Conservation (phyloP, 1,139 yeast genomes). For the Blastobotrys buckinghamii region DNA sequence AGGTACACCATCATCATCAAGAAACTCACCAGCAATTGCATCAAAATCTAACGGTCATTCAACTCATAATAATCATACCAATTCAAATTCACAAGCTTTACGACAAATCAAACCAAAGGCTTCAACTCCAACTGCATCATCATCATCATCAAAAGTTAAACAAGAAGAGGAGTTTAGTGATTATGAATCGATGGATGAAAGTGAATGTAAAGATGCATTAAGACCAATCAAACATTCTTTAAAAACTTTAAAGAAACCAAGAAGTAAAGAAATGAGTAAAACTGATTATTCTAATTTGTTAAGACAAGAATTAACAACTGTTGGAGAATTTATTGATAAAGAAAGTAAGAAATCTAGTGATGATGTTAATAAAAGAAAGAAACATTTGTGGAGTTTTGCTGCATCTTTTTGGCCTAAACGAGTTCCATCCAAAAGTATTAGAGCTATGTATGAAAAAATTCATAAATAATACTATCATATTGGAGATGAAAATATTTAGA, state of each 20-base stretch:
- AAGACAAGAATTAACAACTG: conserved; percentile 66
- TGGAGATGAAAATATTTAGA: too few relatives aligned
- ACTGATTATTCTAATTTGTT: conserved; percentile 77
- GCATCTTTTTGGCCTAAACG: conserved; percentile 90
- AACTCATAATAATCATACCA: neutral
- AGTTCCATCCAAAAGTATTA: conserved; percentile 67
- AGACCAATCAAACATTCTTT: conserved; percentile 72
- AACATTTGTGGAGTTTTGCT: conserved; percentile 89
- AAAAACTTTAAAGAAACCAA: conserved; percentile 69
- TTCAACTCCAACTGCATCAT: neutral
- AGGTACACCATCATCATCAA: conserved; percentile 1
- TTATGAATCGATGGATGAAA: conserved; percentile 79
- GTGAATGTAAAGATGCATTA: conserved; percentile 55
- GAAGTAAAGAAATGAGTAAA: conserved; percentile 66
- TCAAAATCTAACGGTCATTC: neutral
- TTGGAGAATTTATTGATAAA: conserved; percentile 65
- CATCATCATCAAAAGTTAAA: neutral
- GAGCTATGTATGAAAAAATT: conserved; percentile 74
- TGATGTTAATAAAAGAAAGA: conserved; percentile 41
- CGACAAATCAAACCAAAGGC: conserved; percentile 4
- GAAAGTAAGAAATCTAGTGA: conserved; percentile 21
- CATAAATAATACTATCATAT: conserved; percentile 5
- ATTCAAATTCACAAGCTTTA: neutral
- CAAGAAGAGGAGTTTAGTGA: conserved; percentile 47
- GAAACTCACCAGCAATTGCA: neutral